phyloP scores from a whole-genome alignment of 2,329 filamentous ascomycete species.

The Exserohilum turcica region DNA sequence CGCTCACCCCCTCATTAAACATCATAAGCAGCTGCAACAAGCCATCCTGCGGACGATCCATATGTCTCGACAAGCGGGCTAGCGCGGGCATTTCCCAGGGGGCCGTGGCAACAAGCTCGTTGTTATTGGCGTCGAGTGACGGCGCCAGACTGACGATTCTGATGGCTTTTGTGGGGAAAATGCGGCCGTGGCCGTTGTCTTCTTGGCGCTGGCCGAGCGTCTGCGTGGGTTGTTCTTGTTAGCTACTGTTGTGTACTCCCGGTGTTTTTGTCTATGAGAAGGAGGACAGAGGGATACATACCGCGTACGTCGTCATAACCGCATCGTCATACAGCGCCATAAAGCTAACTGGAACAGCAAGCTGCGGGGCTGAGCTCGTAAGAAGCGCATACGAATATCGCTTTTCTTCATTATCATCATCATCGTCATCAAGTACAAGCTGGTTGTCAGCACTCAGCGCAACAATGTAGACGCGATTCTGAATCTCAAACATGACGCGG shows the following conservation, averaged over 20 bases:
- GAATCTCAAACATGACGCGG: slow-evolving; percentile 8
- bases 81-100: neutral
- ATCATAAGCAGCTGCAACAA: slow-evolving; percentile 1
- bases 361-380: neutral
- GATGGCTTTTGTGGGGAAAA: slow-evolving; percentile 10
- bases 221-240: neutral
- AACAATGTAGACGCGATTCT: slow-evolving; percentile 2
- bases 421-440: neutral
- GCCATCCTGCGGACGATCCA: neutral
- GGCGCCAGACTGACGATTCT: slow-evolving; percentile 11
- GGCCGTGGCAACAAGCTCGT: neutral
- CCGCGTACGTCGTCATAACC: slow-evolving; percentile 13
- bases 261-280: too few relatives aligned
- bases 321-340: slow-evolving; percentile 9
- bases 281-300: neutral
- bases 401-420: neutral
- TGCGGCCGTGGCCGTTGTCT: neutral
- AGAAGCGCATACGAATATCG: slow-evolving; percentile 1
- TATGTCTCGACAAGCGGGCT: neutral
- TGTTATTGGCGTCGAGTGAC: neutral
- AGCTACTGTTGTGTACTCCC: too few relatives aligned
- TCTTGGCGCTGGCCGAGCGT: slow-evolving; percentile 5
- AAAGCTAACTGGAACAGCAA: slow-evolving; percentile 7
- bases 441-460: neutral
- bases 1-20: slow-evolving; percentile 1